Percentiles rank a stretch among this genome's conserved stretches.
These are phyloP conservation scores for Endocalyx cinctus DNA, from an alignment of 2,329 filamentous ascomycete genomes.

Conservation along the genomic window DNA sequence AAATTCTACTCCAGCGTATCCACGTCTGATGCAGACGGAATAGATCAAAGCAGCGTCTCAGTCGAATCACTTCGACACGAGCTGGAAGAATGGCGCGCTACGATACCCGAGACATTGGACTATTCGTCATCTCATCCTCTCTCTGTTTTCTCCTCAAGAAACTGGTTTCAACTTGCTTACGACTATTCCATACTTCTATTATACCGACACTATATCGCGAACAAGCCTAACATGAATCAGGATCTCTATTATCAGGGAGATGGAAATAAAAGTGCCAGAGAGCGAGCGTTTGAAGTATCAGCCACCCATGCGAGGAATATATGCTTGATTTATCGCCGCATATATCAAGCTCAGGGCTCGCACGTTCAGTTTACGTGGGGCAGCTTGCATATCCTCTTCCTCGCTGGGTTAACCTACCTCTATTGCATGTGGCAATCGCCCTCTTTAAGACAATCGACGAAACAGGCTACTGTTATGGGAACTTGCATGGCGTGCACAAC, in stretches of 20 bases:
- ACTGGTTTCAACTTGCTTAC: constrained; percentile 35
- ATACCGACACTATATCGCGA: constrained; percentile 25
- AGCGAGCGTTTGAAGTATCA: constrained; percentile 13
- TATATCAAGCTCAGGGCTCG: constrained; percentile 23
- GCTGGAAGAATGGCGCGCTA: constrained; percentile 22
- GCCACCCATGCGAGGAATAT: constrained; percentile 19
- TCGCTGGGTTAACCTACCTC: constrained; percentile 30
- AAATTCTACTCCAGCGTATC: constrained; percentile 18
- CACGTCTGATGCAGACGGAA: too few relatives aligned
- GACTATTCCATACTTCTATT: constrained; percentile 34
- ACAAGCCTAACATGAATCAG: not conserved
- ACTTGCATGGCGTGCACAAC: constrained; percentile 32
- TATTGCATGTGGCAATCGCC: constrained; percentile 26
- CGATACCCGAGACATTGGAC: constrained; percentile 13
- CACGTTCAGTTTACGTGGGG: constrained; percentile 29
- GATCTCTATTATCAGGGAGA: not conserved
- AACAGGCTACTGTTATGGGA: constrained; percentile 18
- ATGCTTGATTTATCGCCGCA: constrained; percentile 28
- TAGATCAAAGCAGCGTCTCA: constrained; percentile 6
- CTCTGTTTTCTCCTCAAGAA: constrained; percentile 30
- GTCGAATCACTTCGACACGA: constrained; percentile 18
- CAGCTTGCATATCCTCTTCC: constrained; percentile 30
- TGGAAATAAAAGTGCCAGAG: constrained; percentile 1
- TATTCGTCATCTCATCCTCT: constrained; percentile 8
- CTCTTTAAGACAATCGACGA: constrained; percentile 7